Conservation (phyloP, 2,329 filamentous ascomycete species). For the Alternaria brassicae region DNA sequence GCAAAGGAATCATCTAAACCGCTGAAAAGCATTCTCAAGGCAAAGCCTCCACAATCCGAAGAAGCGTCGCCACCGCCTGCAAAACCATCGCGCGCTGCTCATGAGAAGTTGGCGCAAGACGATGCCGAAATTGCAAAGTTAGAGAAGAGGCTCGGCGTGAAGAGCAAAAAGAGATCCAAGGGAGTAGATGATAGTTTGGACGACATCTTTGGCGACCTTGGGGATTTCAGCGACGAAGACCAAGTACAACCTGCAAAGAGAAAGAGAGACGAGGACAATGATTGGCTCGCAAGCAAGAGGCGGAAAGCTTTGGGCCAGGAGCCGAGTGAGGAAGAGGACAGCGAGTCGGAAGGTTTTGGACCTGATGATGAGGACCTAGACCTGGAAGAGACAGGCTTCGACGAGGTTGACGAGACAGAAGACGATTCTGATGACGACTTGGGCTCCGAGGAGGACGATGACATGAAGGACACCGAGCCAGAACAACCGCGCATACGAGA, state of each 20-base stretch:
- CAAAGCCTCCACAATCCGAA: conserved; percentile 14
- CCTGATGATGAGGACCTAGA: conserved; percentile 45
- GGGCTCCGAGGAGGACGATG: conserved; percentile 37
- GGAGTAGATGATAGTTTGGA: conserved; percentile 84
- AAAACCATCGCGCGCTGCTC: conserved; percentile 54
- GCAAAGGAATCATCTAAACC: conserved; percentile 36
- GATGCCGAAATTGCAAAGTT: conserved; percentile 87
- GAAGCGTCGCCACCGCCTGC: conserved; percentile 28
- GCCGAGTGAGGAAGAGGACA: conserved; percentile 33
- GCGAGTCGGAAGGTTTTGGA: conserved; percentile 26
- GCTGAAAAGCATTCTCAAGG: conserved; percentile 41
- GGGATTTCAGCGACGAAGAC: conserved; percentile 55
- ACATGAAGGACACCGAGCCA: conserved; percentile 39
- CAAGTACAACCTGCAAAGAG: conserved; percentile 60
- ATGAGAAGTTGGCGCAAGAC: conserved; percentile 72
- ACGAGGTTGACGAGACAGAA: conserved; percentile 27
- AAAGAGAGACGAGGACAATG: conserved; percentile 64
- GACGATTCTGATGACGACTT: conserved; percentile 45
- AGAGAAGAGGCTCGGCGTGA: conserved; percentile 87
- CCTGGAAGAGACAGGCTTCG: conserved; percentile 23
- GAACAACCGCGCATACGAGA: conserved; percentile 64
- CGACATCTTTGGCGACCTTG: conserved; percentile 74
- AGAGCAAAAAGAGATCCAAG: conserved; percentile 72
- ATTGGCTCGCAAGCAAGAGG: conserved; percentile 66
- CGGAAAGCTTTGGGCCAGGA: conserved; percentile 55